These are phyloP conservation scores for Jaapia argillacea DNA, from an alignment of 768 basidiomycete genomes.

Conservation along the genomic window DNA sequence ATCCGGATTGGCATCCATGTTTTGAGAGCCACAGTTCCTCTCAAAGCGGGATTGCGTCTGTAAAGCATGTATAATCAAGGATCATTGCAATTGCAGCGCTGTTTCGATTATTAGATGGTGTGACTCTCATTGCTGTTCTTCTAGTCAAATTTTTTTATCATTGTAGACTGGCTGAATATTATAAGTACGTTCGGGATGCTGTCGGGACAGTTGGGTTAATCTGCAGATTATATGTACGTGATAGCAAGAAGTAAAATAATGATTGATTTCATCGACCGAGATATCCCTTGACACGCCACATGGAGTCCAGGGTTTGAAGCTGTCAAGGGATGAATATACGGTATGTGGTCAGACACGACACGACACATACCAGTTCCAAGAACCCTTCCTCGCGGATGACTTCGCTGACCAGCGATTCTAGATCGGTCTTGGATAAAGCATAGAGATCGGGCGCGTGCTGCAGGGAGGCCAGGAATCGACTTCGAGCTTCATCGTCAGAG, in stretches of 20 bases:
- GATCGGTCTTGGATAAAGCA: constrained; percentile 34
- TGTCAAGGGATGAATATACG: no score
- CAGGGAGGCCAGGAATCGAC: constrained; percentile 28
- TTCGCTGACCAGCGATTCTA: constrained; percentile 49
- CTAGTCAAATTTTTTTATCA: no score
- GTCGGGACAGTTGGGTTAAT: no score
- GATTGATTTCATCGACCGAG: constrained; percentile 2
- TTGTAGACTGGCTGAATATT: no score
- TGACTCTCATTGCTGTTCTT: no score
- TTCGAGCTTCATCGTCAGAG: constrained; percentile 6
- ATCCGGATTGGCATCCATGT: background rate
- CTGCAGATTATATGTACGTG: no score
- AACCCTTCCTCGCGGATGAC: constrained; percentile 74
- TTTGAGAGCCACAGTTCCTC: background rate
- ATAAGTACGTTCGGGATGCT: no score
- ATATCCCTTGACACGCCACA: constrained; percentile 30
- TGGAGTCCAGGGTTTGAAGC: constrained; percentile 42
- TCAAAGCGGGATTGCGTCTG: background rate
- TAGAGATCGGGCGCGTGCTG: constrained; percentile 40
- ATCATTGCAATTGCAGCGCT: no score
- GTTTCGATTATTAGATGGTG: no score
- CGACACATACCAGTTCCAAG: constrained; percentile 52
- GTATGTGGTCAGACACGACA: no score
- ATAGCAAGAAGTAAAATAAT: no score
- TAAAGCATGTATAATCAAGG: no score